Conservation (phyloP, 306 rosid species). For the Acacia crassicarpa region DNA sequence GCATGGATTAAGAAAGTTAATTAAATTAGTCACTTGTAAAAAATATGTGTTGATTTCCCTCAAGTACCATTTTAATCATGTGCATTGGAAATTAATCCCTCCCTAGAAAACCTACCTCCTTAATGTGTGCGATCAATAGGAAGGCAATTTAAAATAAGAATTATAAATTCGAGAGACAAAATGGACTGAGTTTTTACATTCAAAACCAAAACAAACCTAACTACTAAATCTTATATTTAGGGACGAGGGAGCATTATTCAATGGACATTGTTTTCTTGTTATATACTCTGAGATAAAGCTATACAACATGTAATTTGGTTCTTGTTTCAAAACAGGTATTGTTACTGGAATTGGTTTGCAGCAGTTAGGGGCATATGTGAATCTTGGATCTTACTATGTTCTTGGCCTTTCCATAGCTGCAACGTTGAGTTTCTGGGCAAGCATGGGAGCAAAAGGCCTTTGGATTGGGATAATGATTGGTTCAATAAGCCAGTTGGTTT, state of each 20-base stretch:
- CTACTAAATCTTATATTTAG: too few relatives aligned
- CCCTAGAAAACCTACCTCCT: neutral
- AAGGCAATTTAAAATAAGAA: neutral
- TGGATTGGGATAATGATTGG: neutral
- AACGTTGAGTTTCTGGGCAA: neutral
- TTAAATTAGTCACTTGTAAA: too few relatives aligned
- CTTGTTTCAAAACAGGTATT: neutral
- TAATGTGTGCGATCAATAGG: too few relatives aligned
- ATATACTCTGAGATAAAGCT: neutral
- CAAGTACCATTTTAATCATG: too few relatives aligned
- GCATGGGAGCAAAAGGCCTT: neutral
- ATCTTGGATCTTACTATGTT: neutral
- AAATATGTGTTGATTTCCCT: too few relatives aligned
- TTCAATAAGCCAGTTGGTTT: neutral
- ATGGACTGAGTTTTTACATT: too few relatives aligned
- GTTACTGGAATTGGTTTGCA: neutral
- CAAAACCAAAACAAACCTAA: too few relatives aligned
- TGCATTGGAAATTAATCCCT: neutral
- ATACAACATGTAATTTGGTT: neutral
- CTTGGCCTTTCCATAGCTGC: neutral
- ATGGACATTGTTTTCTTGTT: constrained; percentile 6
- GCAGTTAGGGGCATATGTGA: neutral
- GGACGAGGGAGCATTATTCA: neutral
- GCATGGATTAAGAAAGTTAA: too few relatives aligned
- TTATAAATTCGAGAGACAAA: neutral